Conservation (phyloP, 2,329 filamentous ascomycete genomes). For the Verticillium longisporum region DNA sequence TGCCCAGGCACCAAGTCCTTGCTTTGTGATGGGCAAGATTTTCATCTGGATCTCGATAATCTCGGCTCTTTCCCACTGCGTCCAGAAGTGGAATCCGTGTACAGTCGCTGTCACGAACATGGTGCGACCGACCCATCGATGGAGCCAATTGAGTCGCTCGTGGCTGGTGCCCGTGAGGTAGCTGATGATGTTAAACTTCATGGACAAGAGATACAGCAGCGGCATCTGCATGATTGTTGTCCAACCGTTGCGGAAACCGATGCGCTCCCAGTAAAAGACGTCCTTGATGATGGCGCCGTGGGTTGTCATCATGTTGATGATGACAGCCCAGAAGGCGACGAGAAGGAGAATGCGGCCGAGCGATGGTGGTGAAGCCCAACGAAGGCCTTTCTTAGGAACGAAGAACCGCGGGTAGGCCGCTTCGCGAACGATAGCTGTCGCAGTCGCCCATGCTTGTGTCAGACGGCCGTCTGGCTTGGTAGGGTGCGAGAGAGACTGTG, state of each 20-base stretch:
- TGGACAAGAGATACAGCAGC: slow-evolving; percentile 54
- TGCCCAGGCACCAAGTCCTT: slow-evolving; percentile 18
- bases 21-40: slow-evolving; percentile 34
- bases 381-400: slow-evolving; percentile 35
- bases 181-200: slow-evolving; percentile 54
- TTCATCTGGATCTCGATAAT: slow-evolving; percentile 54
- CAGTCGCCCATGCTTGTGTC: slow-evolving; percentile 49
- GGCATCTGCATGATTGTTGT: slow-evolving; percentile 58
- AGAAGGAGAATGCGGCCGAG: slow-evolving; percentile 49
- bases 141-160: slow-evolving; percentile 66
- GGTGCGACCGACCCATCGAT: slow-evolving; percentile 64
- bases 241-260: slow-evolving; percentile 64
- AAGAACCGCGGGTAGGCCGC: slow-evolving; percentile 46
- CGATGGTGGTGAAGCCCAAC: slow-evolving; percentile 53
- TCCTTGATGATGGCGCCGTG: slow-evolving; percentile 41
- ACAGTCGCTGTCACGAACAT: slow-evolving; percentile 62
- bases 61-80: slow-evolving; percentile 53
- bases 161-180: slow-evolving; percentile 56
- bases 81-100: slow-evolving; percentile 64
- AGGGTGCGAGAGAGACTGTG: slow-evolving; percentile 25
- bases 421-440: slow-evolving; percentile 51
- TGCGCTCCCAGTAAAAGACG: slow-evolving; percentile 54
- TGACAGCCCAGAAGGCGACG: slow-evolving; percentile 49
- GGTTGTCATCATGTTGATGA: slow-evolving; percentile 48
- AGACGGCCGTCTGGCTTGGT: slow-evolving; percentile 41